A percentile compares a stretch with the other conserved stretches of the same genome.
Evolutionary conservation across 345 rosid species (phyloP).

Genomic region (Carallia pectinifolia): DNA sequence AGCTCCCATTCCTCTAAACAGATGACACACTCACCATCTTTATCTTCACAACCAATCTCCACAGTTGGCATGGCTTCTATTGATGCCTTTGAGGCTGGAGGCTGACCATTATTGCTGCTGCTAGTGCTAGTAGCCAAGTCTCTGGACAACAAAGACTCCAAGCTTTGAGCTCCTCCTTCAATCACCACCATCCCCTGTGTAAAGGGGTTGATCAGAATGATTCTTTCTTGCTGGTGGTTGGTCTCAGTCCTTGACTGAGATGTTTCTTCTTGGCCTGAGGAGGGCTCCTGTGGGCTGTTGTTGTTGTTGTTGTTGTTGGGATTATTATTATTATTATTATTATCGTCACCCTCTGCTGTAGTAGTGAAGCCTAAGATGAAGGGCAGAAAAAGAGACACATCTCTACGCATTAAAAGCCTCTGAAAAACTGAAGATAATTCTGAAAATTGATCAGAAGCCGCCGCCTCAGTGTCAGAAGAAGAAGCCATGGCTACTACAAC

Average conservation of each 20-base stretch:
- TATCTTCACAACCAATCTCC: slow-evolving; percentile 36
- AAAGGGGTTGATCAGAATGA: slow-evolving; percentile 63
- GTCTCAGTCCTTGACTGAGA: not conserved
- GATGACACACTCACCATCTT: slow-evolving; percentile 54
- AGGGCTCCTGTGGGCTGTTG: no score
- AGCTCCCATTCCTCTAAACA: slow-evolving; percentile 64
- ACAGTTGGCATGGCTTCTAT: slow-evolving; percentile 60
- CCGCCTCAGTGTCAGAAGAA: not conserved
- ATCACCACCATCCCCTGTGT: slow-evolving; percentile 71
- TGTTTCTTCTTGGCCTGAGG: slow-evolving; percentile 33
- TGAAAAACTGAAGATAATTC: slow-evolving; percentile 37
- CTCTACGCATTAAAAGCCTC: slow-evolving; percentile 37
- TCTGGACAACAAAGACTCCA: slow-evolving; percentile 43
- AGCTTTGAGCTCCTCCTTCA: slow-evolving; percentile 37
- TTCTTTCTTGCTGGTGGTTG: slow-evolving; percentile 37
- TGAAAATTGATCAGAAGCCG: not conserved
- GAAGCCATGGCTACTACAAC: slow-evolving; percentile 14
- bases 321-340: not conserved
- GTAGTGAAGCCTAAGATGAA: slow-evolving; percentile 51
- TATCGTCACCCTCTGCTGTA: not conserved
- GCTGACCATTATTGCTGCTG: slow-evolving; percentile 40
- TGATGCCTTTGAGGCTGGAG: slow-evolving; percentile 82
- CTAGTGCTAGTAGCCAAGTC: slow-evolving; percentile 9
- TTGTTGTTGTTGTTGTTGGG: no score
- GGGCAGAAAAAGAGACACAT: slow-evolving; percentile 43